phyloP scores from a whole-genome alignment of 78 protist genomes.

The Protostelium mycophagum region DNA sequence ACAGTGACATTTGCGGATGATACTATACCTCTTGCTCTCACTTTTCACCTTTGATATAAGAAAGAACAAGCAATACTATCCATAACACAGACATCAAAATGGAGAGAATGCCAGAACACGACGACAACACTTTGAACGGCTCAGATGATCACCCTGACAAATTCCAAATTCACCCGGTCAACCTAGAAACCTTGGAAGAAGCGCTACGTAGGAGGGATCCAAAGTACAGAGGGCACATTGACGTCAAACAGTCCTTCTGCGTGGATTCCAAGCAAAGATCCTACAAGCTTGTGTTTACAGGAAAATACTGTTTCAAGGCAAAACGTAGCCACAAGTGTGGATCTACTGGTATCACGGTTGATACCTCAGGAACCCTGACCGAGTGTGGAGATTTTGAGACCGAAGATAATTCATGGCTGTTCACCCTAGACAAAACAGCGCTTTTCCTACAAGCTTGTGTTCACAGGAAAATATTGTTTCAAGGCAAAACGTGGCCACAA shows the following conservation, averaged over 20 bases:
- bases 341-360: neutral
- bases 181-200: neutral
- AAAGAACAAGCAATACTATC: no score
- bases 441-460: neutral
- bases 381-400: neutral
- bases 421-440: neutral
- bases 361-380: neutral
- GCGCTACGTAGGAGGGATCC: neutral
- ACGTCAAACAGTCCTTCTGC: neutral
- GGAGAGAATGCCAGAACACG: no score
- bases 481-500: neutral
- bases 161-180: neutral
- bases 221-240: no score
- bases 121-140: no score
- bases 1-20: no score
- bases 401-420: neutral
- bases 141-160: no score
- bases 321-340: neutral
- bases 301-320: neutral
- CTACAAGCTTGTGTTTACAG: neutral
- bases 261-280: neutral
- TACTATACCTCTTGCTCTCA: no score
- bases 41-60: no score
- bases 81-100: neutral
- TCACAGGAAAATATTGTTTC: neutral